Evolutionary conservation across 257 asterid species (phyloP).

Genomic region (Cruciata laevipes): DNA sequence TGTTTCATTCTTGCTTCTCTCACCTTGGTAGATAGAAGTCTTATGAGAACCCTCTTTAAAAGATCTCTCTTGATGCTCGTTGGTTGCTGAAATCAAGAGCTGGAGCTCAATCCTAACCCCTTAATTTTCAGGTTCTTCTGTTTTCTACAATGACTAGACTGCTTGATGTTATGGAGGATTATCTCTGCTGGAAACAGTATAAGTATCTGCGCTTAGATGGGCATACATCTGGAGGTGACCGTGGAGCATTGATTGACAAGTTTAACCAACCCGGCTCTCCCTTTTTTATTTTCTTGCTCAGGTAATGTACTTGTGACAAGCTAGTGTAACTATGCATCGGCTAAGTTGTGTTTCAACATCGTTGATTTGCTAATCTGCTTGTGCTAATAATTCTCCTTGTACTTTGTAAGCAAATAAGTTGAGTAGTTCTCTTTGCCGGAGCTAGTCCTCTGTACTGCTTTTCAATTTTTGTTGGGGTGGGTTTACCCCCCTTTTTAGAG

Average conservation of each 20-base stretch:
- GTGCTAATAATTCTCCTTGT: no score
- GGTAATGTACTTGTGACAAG: slow-evolving; percentile 42
- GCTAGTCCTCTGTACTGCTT: no score
- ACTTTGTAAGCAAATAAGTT: no score
- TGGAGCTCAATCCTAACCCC: not conserved
- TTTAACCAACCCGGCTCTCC: slow-evolving; percentile 89
- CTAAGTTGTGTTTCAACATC: no score
- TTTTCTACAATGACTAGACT: slow-evolving; percentile 98
- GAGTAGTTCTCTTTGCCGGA: no score
- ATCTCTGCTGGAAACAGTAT: slow-evolving; percentile 93
- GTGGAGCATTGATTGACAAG: slow-evolving; percentile 83
- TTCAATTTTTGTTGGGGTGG: no score
- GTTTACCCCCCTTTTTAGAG: no score
- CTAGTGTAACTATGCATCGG: no score
- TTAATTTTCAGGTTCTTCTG: slow-evolving; percentile 70
- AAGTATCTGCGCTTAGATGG: slow-evolving; percentile 94
- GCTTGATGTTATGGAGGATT: slow-evolving; percentile 99
- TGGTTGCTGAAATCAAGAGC: not conserved
- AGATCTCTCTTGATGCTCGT: not conserved
- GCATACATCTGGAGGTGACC: slow-evolving; percentile 97
- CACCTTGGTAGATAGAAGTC: not conserved
- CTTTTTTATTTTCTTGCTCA: slow-evolving; percentile 86
- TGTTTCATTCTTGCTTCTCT: not conserved
- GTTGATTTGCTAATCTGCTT: no score
- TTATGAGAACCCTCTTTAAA: not conserved